Percentiles rank a stretch among this genome's conserved stretches.
phyloP scores from a whole-genome alignment of 2,329 filamentous ascomycete genomes.

The Paecilomyces formosus region DNA sequence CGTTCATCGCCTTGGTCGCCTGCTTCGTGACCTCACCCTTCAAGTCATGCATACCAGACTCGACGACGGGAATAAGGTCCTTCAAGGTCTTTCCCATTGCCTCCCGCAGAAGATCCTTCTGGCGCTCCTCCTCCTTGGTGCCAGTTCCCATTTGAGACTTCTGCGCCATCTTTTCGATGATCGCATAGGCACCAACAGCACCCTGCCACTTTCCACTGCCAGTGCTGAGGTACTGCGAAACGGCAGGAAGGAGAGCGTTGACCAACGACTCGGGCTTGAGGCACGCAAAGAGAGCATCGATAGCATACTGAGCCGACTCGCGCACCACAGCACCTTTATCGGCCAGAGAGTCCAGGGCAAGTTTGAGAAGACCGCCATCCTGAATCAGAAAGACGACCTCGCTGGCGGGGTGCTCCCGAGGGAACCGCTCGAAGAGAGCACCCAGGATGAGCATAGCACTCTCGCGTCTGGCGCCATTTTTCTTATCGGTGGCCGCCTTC shows the following conservation, averaged over 20 bases:
- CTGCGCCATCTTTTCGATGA: slow-evolving; percentile 89
- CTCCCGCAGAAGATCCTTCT: slow-evolving; percentile 85
- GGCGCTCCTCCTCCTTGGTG: slow-evolving; percentile 72
- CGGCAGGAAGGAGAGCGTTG: slow-evolving; percentile 68
- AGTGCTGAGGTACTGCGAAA: slow-evolving; percentile 70
- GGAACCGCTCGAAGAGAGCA: slow-evolving; percentile 86
- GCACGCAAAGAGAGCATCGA: slow-evolving; percentile 78
- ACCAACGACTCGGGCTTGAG: slow-evolving; percentile 78
- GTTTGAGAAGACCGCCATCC: slow-evolving; percentile 63
- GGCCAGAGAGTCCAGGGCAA: slow-evolving; percentile 74
- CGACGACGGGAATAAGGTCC: slow-evolving; percentile 80
- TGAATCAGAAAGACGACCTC: slow-evolving; percentile 79
- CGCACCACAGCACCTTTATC: slow-evolving; percentile 86
- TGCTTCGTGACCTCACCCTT: slow-evolving; percentile 81
- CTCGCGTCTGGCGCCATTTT: slow-evolving; percentile 76
- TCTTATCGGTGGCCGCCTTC: slow-evolving; percentile 87
- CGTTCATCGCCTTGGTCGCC: slow-evolving; percentile 85
- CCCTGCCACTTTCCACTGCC: slow-evolving; percentile 96
- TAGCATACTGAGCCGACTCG: slow-evolving; percentile 86
- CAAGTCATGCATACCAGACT: slow-evolving; percentile 91
- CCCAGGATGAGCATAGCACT: slow-evolving; percentile 92
- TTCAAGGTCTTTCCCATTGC: slow-evolving; percentile 76
- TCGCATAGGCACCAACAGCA: slow-evolving; percentile 73
- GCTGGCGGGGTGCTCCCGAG: slow-evolving; percentile 65
- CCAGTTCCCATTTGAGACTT: slow-evolving; percentile 83